Base-by-base conservation (phyloP, 2,329 filamentous ascomycete genomes). In the Colletotrichum eleusines region DNA sequence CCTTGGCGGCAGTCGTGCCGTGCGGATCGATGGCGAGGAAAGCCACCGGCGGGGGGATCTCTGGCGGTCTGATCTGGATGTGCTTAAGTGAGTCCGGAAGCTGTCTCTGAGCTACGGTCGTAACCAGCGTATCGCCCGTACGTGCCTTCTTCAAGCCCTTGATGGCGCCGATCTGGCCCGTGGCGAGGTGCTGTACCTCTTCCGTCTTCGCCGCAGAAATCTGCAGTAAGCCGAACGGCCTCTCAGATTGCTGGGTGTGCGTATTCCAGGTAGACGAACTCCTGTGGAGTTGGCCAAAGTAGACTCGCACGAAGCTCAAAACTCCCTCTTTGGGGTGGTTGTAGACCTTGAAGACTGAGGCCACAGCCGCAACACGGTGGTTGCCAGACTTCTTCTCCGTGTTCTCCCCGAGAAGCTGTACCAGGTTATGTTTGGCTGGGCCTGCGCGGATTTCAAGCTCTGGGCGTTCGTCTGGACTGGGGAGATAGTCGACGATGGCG, bases 91-190 rank as follows among this genome's bases (percentile, higher is more conserved):
- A 87, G 20, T 90, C 87, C 23, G 92, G 89, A 1, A 94, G 90
- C 0, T 88, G 87, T 8, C 87, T 87, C 77, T 82, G 81, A 11
- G 81, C 89, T 31, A 88, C 85, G 75, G 94, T 94, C 2, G 92
- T 90, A 42, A 98, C 88, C 20, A 99, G 82, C 0, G 96, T 99
- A 77, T 99, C 96, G 1, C 96, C 96, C 1, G 96, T 99, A 46
- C 96, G 88, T n/a, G 95, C 92, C 76, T 92, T 89, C 78, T 97
- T 98, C 23, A 98, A 87, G 0, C 95, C 96, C 18, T 93, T 91
- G 61, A 99, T 91, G 5, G 97, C 96, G 40, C 96, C 96, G 72
- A 99, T 99, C 78, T 98, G 95, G 0, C 96, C 96, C 0, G 94
- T 90, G 3, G 89, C 85, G 46, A 99, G 92, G 35, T 91, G 89